These are phyloP conservation scores for Cercospora zeae-maydis DNA, from an alignment of 2,329 filamentous ascomycete genomes.

Conservation along the genomic window DNA sequence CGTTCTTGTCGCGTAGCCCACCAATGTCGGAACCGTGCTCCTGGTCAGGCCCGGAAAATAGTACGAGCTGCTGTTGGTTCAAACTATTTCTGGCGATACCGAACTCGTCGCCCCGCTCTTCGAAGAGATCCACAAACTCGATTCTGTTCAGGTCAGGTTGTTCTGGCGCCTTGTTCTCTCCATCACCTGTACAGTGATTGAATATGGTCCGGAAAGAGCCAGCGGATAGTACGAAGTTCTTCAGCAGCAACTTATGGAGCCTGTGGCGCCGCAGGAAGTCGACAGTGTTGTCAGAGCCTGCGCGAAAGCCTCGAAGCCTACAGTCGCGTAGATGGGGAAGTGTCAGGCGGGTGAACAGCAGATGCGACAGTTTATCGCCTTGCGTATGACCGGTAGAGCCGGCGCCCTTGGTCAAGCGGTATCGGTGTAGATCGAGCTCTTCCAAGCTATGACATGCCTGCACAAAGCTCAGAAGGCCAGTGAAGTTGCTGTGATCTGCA, in stretches of 20 bases:
- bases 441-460: not conserved
- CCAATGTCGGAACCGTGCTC: conserved; percentile 4
- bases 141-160: conserved; percentile 1
- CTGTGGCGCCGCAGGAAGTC: not conserved
- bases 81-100: not conserved
- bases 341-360: conserved; percentile 1
- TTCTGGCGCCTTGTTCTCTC: not conserved
- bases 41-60: not conserved
- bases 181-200: conserved; percentile 1
- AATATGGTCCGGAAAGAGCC: not conserved
- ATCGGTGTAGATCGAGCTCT: conserved; percentile 3
- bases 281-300: conserved; percentile 1
- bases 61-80: not conserved
- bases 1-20: not conserved
- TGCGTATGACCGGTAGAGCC: not conserved
- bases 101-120: not conserved
- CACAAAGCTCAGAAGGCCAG: conserved; percentile 3
- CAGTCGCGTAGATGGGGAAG: not conserved
- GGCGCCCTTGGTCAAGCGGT: not conserved
- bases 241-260: not conserved
- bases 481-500: not conserved
- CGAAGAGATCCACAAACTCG: conserved; percentile 5
- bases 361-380: conserved; percentile 5
- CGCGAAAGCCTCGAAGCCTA: conserved; percentile 7
- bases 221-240: conserved; percentile 2